A percentile compares a stretch with the other conserved stretches of the same genome.
Conservation (phyloP, 2,329 filamentous ascomycete species). For the Pseudohalonectria lignicola region DNA sequence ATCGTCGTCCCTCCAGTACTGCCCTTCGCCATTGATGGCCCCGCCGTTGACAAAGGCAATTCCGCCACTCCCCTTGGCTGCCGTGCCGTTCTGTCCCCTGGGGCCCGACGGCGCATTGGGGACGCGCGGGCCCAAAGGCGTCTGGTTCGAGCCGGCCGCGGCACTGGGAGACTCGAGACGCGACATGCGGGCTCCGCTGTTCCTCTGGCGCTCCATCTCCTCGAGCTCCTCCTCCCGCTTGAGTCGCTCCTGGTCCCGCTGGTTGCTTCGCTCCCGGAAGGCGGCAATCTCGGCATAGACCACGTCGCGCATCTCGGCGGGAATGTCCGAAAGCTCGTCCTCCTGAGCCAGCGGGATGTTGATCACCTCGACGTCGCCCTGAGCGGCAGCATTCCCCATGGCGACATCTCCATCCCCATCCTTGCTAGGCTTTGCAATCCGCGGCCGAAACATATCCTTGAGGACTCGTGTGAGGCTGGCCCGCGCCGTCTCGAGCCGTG, state of each 20-base stretch:
- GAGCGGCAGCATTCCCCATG: conserved; percentile 53
- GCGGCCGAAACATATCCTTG: conserved; percentile 61
- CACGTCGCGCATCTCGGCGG: conserved; percentile 88
- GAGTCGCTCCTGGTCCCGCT: conserved; percentile 78
- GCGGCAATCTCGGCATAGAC: conserved; percentile 90
- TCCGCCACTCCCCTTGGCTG: conserved; percentile 9
- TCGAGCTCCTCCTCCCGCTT: conserved; percentile 88
- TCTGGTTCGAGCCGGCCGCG: conserved; percentile 53
- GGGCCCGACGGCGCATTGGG: conserved; percentile 63
- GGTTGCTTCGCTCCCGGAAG: conserved; percentile 84
- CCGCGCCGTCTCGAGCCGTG: conserved; percentile 59
- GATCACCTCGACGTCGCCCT: conserved; percentile 68
- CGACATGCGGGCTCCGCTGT: conserved; percentile 40
- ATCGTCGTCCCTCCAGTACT: conserved; percentile 54
- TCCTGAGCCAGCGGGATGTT: conserved; percentile 82
- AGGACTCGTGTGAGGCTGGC: conserved; percentile 58
- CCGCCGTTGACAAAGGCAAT: conserved; percentile 76
- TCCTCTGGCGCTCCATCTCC: conserved; percentile 67
- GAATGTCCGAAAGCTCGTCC: conserved; percentile 91
- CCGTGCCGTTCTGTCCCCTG: conserved; percentile 53
- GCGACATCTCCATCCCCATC: conserved; percentile 57
- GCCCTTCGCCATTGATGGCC: conserved; percentile 47
- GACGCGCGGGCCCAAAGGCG: conserved; percentile 64
- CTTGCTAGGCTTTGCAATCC: conserved; percentile 29
- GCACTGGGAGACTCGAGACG: conserved; percentile 61